phyloP scores from a whole-genome alignment of 2,329 filamentous ascomycete species.

The Tolypocladium album region DNA sequence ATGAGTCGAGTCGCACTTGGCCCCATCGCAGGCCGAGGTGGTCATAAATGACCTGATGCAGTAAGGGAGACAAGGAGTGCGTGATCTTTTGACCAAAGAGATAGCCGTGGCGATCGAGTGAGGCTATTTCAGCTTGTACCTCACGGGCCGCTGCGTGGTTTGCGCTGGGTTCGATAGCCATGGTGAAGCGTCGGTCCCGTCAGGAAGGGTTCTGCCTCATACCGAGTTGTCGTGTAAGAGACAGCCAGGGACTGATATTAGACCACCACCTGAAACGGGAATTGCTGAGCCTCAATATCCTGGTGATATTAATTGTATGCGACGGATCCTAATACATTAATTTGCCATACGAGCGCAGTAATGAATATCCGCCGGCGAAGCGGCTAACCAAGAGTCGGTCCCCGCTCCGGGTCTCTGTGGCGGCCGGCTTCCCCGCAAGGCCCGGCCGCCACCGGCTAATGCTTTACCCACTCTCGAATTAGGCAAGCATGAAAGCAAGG shows the following conservation, averaged over 20 bases:
- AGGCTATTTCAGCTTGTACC: conserved; percentile 6
- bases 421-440: neutral
- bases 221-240: neutral
- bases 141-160: neutral
- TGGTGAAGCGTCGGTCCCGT: neutral
- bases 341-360: neutral
- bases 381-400: neutral
- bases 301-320: neutral
- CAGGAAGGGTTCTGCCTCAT: neutral
- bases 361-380: neutral
- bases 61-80: conserved; percentile 42
- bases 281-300: neutral
- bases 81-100: conserved; percentile 47
- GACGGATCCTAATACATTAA: neutral
- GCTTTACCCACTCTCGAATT: neutral
- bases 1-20: conserved; percentile 41
- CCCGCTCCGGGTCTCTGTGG: neutral
- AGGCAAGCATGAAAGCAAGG: too few species aligned
- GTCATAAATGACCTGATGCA: conserved; percentile 44
- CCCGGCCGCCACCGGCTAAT: neutral
- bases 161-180: neutral
- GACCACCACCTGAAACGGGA: neutral
- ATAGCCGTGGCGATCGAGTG: conserved; percentile 36
- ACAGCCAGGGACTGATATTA: neutral
- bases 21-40: conserved; percentile 38